Evolutionary conservation across 2,329 filamentous ascomycete genomes (phyloP), one percentile per base, ranked within the genome.

Genomic region (Acephala macrosclerotiorum): DNA sequence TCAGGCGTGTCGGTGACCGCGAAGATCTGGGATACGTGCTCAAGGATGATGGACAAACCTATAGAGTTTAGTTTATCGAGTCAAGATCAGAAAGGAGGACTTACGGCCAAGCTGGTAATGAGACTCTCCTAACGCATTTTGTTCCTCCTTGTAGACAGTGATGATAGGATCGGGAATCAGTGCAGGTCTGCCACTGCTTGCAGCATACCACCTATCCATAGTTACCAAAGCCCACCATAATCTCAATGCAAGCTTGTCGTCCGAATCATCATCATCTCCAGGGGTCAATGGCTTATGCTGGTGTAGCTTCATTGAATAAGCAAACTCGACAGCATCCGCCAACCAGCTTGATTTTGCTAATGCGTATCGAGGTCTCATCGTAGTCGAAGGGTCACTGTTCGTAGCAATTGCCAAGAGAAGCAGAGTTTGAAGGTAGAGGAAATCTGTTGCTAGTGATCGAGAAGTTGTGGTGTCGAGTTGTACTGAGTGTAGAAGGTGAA

Each of bases 141-240:
- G 83, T 64, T 93, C 83, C 56, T 87, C 87, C 0, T 85, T 83
- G 6, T 85, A 80, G 26, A 90, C 79, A 16, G 90, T 84, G 7
- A 89, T 83, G 60, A 83, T 87, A 66, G 85, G 83, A 70, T 91
- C 86, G 1, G 86, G 86, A 64, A 93, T 87, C 65, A 89, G 81
- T 14, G 87, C 72, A 3, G 89, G 87, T 67, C 84, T 87, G 14
- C 86, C 87, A 4, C 85, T 89, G 25, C 87, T 88, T n/a, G 88
- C 84, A 3, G 91, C 88, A 74, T 92, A 87, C 89, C 89, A 93
- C 18, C 90, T 85, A 73, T 93, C 91, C 68, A 93, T 84, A 68
- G 91, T 83, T 55, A 92, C 85, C 38, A 93, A 79, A 16, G 87
- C 86, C 88, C 89, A 92, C 91, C 91, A 93, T 20, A 89, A 84